A percentile compares a stretch with the other conserved stretches of the same genome.
phyloP scores from a whole-genome alignment of 1,284 basidiomycete species.

The Mycena sp. region DNA sequence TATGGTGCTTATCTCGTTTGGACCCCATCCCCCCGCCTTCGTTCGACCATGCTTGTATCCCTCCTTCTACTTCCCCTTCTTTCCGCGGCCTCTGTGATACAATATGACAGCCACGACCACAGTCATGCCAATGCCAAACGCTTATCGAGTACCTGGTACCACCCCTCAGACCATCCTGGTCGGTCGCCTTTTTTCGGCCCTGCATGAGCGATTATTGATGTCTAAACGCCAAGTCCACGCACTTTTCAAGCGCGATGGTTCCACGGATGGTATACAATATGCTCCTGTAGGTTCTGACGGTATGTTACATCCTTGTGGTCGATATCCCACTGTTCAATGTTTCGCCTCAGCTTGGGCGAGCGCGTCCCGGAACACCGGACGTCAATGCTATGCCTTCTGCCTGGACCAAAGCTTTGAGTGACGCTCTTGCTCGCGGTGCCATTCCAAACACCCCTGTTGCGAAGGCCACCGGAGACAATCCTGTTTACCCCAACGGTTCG shows the following conservation, averaged over 20 bases:
- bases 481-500: slow-evolving; percentile 35
- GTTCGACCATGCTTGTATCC: too few relatives aligned
- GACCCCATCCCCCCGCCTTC: too few relatives aligned
- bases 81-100: too few relatives aligned
- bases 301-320: slow-evolving; percentile 40
- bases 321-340: not conserved
- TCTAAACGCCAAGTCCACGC: slow-evolving; percentile 46
- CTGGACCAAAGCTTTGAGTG: slow-evolving; percentile 76
- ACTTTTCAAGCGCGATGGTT: slow-evolving; percentile 60
- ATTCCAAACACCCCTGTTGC: slow-evolving; percentile 76
- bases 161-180: slow-evolving; percentile 58
- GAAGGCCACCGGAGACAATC: slow-evolving; percentile 56
- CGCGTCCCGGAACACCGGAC: slow-evolving; percentile 68
- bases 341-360: slow-evolving; percentile 62
- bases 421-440: slow-evolving; percentile 65
- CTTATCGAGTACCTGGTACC: too few relatives aligned
- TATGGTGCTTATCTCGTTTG: too few relatives aligned
- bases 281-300: slow-evolving; percentile 66
- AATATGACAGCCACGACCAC: too few relatives aligned
- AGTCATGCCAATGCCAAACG: too few relatives aligned
- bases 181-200: not conserved
- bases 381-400: too few relatives aligned
- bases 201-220: not conserved
- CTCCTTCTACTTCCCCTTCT: too few relatives aligned
- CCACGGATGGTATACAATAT: slow-evolving; percentile 56